Base-by-base conservation (phyloP, 176 grass and related monocot species). In the Guadua angustifolia region DNA sequence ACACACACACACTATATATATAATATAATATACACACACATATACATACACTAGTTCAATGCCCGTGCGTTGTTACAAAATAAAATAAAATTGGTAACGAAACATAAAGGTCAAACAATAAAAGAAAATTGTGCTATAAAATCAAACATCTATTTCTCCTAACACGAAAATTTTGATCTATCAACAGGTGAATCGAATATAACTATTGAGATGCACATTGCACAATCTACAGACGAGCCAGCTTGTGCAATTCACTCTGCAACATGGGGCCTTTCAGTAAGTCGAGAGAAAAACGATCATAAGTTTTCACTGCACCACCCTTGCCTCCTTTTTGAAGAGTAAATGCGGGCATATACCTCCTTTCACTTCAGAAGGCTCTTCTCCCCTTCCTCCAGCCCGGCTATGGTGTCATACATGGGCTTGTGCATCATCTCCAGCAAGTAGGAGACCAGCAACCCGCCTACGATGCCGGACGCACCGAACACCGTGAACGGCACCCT, bases 381-480 rank as follows among this genome's bases (percentile, higher is more conserved):
- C 82, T 98, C 91, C 12, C 87, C 89, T 75, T 98, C 81, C 85
- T 95, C 87, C 29, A 98, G 50, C 5, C 95, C 91, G 0, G 77
- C 87, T 89, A 98, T 89, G 25, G 93, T 98, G 66, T 95, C 93
- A 55, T 98, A 98, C 36, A 95, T 49, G 0, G 96, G 93, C 51
- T 77, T 85, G 79, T 94, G 90, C 91, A 75, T 90, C 1, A 93
- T 98, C 93, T 98, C 93, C 16, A 91, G 96, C 36, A 98, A 76
- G 80, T 74, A 89, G 49, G 81, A 45, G 6, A 92, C 83, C 1
- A 98, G 67, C 46, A 83, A 4, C 0, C 80, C 91, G 1, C 96
- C 96, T 7, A 86, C 1, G 70, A 98, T 80, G 19, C 89, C 96
- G 1, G 84, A 88, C 0, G 66, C 44, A 36, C 93, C 93, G 21